Evolutionary conservation across 2,329 filamentous ascomycete genomes (phyloP).

Genomic region (Incumbomyces delicatus): DNA sequence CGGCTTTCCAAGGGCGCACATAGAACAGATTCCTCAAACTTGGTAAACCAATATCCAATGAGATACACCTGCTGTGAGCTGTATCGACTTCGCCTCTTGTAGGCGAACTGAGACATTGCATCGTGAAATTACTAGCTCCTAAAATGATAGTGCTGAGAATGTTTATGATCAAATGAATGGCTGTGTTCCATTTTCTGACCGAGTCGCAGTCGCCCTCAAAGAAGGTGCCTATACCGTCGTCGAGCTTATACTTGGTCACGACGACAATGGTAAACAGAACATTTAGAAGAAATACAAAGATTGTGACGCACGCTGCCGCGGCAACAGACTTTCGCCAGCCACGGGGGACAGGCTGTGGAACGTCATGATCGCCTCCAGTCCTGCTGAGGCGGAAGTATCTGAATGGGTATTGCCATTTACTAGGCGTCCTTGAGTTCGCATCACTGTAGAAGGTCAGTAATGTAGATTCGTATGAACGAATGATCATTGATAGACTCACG

Average conservation of each 20-base stretch:
- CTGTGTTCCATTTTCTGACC: conserved; percentile 6
- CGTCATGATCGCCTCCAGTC: too few relatives aligned
- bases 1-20: background rate
- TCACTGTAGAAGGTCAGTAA: too few relatives aligned
- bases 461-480: too few relatives aligned
- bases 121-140: conserved; percentile 20
- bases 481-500: too few relatives aligned
- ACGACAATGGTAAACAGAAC: conserved; percentile 7
- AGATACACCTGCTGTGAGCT: conserved; percentile 13
- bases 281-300: conserved; percentile 11
- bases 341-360: too few relatives aligned
- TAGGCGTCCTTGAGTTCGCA: too few relatives aligned
- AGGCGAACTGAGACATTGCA: conserved; percentile 23
- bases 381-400: too few relatives aligned
- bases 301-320: conserved; percentile 2
- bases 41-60: conserved; percentile 8
- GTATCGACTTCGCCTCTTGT: conserved; percentile 19
- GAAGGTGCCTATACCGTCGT: conserved; percentile 2
- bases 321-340: conserved; percentile 5
- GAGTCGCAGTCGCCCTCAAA: conserved; percentile 11
- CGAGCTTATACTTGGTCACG: background rate
- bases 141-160: conserved; percentile 16
- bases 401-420: too few relatives aligned
- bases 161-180: conserved; percentile 9
- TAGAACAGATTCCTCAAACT: conserved; percentile 9